Percentiles rank a stretch among this genome's conserved stretches.
phyloP scores from a whole-genome alignment of 2,329 filamentous ascomycete species.

The Curvularia spicifera region DNA sequence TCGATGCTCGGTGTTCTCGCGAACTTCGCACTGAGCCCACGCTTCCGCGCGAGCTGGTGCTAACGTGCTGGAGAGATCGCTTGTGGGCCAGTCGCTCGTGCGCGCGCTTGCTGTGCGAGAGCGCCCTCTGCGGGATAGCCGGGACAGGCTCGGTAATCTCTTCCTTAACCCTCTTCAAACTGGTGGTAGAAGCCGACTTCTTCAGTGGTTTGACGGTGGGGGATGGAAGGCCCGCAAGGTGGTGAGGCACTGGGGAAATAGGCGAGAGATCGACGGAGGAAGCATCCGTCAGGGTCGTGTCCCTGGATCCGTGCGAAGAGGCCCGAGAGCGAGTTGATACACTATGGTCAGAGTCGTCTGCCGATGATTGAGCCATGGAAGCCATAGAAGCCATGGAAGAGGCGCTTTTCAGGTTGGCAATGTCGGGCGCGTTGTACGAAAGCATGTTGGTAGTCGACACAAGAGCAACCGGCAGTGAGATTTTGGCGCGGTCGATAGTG shows the following conservation, averaged over 20 bases:
- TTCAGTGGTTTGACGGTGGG: constrained; percentile 55
- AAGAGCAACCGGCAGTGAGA: constrained; percentile 85
- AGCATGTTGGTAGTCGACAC: constrained; percentile 96
- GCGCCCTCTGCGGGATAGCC: constrained; percentile 75
- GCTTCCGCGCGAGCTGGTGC: constrained; percentile 46
- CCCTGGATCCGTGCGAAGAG: constrained; percentile 60
- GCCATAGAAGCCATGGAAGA: constrained; percentile 57
- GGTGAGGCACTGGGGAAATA: constrained; percentile 62
- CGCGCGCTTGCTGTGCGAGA: constrained; percentile 88
- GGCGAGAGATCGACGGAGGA: constrained; percentile 57
- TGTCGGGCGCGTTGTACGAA: constrained; percentile 90
- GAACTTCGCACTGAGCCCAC: constrained; percentile 62
- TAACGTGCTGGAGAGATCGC: constrained; percentile 62
- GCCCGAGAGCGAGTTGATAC: constrained; percentile 54
- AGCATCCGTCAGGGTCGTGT: constrained; percentile 70
- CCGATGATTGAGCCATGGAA: constrained; percentile 61
- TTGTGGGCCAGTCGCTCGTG: constrained; percentile 76
- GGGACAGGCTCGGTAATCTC: constrained; percentile 59
- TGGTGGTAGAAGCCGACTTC: constrained; percentile 50
- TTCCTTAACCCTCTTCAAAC: constrained; percentile 38
- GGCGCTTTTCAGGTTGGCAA: constrained; percentile 55
- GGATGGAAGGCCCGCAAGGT: constrained; percentile 65
- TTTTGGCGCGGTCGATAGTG: constrained; percentile 69
- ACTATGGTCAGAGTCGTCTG: constrained; percentile 74
- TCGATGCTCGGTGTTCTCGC: constrained; percentile 60